phyloP scores from a whole-genome alignment of 352 stramenopile genomes.

The Aphanomyces invadans region DNA sequence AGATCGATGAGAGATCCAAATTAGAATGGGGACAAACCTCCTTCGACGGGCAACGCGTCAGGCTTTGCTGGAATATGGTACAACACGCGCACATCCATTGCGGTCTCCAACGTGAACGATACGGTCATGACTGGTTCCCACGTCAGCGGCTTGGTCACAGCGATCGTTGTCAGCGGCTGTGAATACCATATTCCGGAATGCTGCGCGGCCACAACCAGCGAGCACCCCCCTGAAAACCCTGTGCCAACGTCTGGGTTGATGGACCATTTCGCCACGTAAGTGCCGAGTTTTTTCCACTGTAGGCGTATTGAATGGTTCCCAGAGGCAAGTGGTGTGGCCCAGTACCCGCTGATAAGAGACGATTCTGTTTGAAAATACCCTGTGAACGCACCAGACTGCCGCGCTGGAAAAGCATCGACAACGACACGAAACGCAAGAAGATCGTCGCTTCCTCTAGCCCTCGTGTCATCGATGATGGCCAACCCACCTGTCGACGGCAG shows the following conservation, averaged over 20 bases:
- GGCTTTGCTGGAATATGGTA: slow-evolving; percentile 13
- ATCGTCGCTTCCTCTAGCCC: background rate
- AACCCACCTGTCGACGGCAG: background rate
- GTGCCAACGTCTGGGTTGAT: slow-evolving; percentile 13
- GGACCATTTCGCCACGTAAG: background rate
- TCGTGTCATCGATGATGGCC: slow-evolving; percentile 11
- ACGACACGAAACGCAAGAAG: slow-evolving; percentile 15
- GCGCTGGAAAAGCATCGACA: slow-evolving; percentile 6
- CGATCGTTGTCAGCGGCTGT: background rate
- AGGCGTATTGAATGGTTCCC: slow-evolving; percentile 20
- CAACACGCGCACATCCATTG: background rate
- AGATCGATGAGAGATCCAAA: background rate
- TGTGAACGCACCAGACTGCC: slow-evolving; percentile 5
- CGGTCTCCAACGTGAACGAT: background rate
- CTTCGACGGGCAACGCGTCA: background rate
- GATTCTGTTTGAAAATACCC: slow-evolving; percentile 8
- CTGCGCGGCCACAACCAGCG: slow-evolving; percentile 17
- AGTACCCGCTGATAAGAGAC: slow-evolving; percentile 17
- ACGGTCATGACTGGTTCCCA: slow-evolving; percentile 7
- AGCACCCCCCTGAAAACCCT: slow-evolving; percentile 18
- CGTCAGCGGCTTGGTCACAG: background rate
- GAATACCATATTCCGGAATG: slow-evolving; percentile 1
- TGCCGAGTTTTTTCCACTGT: slow-evolving; percentile 19
- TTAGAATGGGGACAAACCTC: background rate
- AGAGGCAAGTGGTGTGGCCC: background rate